A percentile compares a stretch with the other conserved stretches of the same genome.
These are phyloP conservation scores for Cyclospora cayetanensis DNA, from an alignment of 169 alveolate species.

Conservation along the genomic window DNA sequence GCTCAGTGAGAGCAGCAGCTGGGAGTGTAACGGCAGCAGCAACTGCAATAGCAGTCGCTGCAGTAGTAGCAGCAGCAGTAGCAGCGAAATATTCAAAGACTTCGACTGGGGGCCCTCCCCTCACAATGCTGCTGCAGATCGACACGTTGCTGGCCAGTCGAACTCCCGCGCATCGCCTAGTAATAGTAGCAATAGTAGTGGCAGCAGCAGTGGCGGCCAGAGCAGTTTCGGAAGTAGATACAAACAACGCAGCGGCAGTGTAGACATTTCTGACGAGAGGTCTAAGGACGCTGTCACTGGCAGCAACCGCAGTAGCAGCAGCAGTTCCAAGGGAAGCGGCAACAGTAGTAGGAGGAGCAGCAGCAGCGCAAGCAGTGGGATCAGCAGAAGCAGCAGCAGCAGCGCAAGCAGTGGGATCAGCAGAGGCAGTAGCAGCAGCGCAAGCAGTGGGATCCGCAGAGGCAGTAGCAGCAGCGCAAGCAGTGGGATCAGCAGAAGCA, in stretches of 20 bases:
- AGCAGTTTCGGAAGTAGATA: neutral
- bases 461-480: neutral
- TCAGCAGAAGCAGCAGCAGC: neutral
- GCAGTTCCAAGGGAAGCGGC: neutral
- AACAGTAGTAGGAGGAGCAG: neutral
- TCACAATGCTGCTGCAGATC: neutral
- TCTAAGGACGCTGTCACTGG: neutral
- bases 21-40: constrained; percentile 16
- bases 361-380: constrained; percentile 4
- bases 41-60: constrained; percentile 21
- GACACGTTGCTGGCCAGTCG: neutral
- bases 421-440: neutral
- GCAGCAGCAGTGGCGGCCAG: constrained; percentile 17
- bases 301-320: neutral
- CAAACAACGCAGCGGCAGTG: neutral
- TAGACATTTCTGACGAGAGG: neutral
- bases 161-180: neutral
- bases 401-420: neutral
- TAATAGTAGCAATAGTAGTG: neutral
- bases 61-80: constrained; percentile 46
- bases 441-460: neutral
- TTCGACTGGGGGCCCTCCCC: constrained; percentile 21
- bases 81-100: constrained; percentile 34
- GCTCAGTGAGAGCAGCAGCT: neutral
- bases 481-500: neutral